phyloP scores from a whole-genome alignment of 768 basidiomycete species.

The Phanerodontia chrysosporium region DNA sequence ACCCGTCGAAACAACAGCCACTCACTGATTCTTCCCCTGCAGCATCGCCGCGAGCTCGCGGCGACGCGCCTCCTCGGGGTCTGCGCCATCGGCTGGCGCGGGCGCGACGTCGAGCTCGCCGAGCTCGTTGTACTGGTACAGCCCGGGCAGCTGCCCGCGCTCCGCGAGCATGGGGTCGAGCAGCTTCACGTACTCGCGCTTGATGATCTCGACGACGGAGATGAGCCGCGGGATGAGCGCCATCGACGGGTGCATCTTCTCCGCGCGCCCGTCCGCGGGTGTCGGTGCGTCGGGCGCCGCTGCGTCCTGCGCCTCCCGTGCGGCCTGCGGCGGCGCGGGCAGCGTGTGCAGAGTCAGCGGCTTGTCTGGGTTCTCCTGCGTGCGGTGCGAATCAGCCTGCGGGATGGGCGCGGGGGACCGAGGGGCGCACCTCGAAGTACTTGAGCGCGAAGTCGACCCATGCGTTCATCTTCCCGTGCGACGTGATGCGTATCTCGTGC shows the following conservation, averaged over 20 bases:
- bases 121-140: conserved; percentile 78
- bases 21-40: conserved; percentile 59
- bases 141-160: conserved; percentile 37
- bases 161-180: conserved; percentile 40
- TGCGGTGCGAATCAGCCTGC: background rate
- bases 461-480: conserved; percentile 30
- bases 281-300: conserved; percentile 1
- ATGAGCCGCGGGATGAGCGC: conserved; percentile 58
- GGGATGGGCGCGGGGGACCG: background rate
- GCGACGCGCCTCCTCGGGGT: conserved; percentile 13
- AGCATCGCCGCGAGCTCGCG: conserved; percentile 36
- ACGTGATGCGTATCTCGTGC: conserved; percentile 34
- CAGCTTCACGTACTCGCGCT: conserved; percentile 67
- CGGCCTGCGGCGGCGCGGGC: conserved; percentile 30
- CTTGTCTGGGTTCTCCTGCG: conserved; percentile 43
- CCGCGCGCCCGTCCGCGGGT: conserved; percentile 4
- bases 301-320: conserved; percentile 4
- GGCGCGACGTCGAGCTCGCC: conserved; percentile 48
- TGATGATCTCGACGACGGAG: conserved; percentile 79
- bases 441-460: conserved; percentile 36
- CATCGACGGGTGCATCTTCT: conserved; percentile 32
- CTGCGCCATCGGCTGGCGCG: conserved; percentile 29
- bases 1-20: conserved; percentile 11
- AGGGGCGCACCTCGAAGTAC: conserved; percentile 29
- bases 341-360: conserved; percentile 59